Evolutionary conservation across 148 eudicot genomes (phyloP), one percentile per base, ranked within the genome.

Genomic region (Gaultheria prostrata): DNA sequence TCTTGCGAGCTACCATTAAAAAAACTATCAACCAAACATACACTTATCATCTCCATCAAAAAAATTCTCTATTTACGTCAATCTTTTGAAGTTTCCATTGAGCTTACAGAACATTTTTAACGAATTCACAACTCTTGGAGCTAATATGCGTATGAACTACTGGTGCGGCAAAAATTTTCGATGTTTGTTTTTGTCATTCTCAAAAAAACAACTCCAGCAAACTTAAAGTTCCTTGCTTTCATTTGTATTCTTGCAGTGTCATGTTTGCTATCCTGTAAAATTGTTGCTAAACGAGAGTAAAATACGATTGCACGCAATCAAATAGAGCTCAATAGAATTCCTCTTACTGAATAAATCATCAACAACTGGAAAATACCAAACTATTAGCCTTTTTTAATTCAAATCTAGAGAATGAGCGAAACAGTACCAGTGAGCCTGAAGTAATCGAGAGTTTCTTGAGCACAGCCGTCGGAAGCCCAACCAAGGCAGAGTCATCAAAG

Each of bases 401-500:
- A 79, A 24, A 39, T 77, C 21, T 54, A 50, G 30, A 72, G 26
- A 26, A 70, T 78, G 17, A 53, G 76, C 61, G 77, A 20, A 32
- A 33, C 21, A 28, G 1, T 90, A 96, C 98, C 93, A 91, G 85
- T 69, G 98, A 93, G 70, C 95, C 94, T 17, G 98, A 94, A 82
- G 98, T 86, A 77, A 93, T 84, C 2, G 93, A 90, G 4, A 96
- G 93, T 13, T 84, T 91, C 85, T 92, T 96, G 82, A 96, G 94
- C 48, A 86, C 81, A 78, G 91, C 82, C 32, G 88, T 92, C 17
- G 98, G 89, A 81, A 96, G 88, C 12, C 92, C 96, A 63, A 96
- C 90, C 88, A 93, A 88, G n/a, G 91, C 91, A 85, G 95, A 90
- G 80, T 85, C 87, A 53, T 96, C 98, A 12, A 89, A 53, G 59